phyloP scores from a whole-genome alignment of 2,329 filamentous ascomycete species.

The Hortaea werneckii region DNA sequence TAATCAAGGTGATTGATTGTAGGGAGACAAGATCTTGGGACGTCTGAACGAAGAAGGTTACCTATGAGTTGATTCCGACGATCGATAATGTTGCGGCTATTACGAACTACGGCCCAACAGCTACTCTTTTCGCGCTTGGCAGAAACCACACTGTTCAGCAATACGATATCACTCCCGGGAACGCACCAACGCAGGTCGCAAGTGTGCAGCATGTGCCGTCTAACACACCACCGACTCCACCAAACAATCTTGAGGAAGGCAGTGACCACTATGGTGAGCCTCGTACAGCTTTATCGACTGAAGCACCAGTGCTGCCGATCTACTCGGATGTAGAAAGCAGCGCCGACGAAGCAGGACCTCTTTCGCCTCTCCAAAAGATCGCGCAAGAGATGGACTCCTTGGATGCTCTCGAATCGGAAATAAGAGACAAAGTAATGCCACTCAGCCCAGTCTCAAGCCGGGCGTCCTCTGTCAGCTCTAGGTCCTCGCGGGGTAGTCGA shows the following conservation, averaged over 20 bases:
- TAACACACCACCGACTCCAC: constrained; percentile 68
- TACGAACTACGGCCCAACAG: constrained; percentile 78
- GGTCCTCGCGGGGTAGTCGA: constrained; percentile 38
- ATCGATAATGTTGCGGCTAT: constrained; percentile 74
- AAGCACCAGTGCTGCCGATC: constrained; percentile 24
- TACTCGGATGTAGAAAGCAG: constrained; percentile 57
- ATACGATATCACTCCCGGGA: constrained; percentile 72
- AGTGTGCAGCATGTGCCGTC: constrained; percentile 80
- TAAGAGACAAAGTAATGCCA: constrained; percentile 53
- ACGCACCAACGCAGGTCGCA: constrained; percentile 63
- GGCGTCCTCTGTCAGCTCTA: constrained; percentile 51
- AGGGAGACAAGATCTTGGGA: constrained; percentile 91
- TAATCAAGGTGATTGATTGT: too few species aligned
- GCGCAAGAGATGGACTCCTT: constrained; percentile 57
- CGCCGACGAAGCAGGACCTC: constrained; percentile 49
- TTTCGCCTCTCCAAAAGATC: constrained; percentile 66
- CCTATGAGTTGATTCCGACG: constrained; percentile 78
- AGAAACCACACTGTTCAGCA: constrained; percentile 86
- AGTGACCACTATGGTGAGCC: constrained; percentile 34
- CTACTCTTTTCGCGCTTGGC: constrained; percentile 84
- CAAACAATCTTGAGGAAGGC: constrained; percentile 68
- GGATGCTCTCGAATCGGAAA: constrained; percentile 42
- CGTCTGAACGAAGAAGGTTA: constrained; percentile 94
- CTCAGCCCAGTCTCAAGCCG: constrained; percentile 59
- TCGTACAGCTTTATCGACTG: constrained; percentile 17